Percentiles rank a stretch among this genome's conserved stretches.
These are phyloP conservation scores for Suhomyces bribrorum DNA, from an alignment of 1,139 yeast genomes.

Conservation along the genomic window DNA sequence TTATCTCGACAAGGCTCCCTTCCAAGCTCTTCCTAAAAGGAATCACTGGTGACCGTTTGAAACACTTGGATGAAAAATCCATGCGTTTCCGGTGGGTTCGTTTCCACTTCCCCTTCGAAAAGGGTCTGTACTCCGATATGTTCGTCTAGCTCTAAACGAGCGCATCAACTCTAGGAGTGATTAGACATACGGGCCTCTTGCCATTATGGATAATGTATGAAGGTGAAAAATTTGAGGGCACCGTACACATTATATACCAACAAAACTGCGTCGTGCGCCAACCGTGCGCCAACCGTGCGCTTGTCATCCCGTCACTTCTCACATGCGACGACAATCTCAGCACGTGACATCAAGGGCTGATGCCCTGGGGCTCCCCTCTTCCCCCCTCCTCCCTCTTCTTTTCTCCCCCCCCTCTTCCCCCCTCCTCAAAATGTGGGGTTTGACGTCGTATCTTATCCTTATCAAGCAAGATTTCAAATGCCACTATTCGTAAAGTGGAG, in stretches of 20 bases:
- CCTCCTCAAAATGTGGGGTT: not conserved
- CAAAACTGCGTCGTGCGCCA: conserved; percentile 3
- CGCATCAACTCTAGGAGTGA: conserved; percentile 6
- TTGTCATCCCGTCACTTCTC: too few relatives aligned
- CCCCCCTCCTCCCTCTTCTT: not conserved
- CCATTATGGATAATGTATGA: conserved; percentile 60
- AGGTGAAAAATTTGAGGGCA: conserved; percentile 7
- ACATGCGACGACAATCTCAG: too few relatives aligned
- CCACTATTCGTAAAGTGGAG: not conserved
- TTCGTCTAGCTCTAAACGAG: conserved; percentile 15
- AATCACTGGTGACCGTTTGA: conserved; percentile 26
- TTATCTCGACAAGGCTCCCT: conserved; percentile 43
- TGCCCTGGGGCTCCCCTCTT: conserved; percentile 3
- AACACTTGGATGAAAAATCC: not conserved
- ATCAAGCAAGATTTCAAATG: not conserved
- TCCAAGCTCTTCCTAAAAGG: conserved; percentile 23
- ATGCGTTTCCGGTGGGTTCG: conserved; percentile 13
- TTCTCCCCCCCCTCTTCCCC: not conserved
- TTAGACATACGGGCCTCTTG: conserved; percentile 88
- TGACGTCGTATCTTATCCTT: not conserved
- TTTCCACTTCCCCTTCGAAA: conserved; percentile 11
- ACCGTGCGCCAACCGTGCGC: too few relatives aligned
- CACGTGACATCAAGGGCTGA: conserved; percentile 6
- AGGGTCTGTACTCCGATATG: conserved; percentile 17
- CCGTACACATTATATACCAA: too few relatives aligned